Evolutionary conservation across 129 eudicot genomes (phyloP).

Genomic region (Calendula officinalis): DNA sequence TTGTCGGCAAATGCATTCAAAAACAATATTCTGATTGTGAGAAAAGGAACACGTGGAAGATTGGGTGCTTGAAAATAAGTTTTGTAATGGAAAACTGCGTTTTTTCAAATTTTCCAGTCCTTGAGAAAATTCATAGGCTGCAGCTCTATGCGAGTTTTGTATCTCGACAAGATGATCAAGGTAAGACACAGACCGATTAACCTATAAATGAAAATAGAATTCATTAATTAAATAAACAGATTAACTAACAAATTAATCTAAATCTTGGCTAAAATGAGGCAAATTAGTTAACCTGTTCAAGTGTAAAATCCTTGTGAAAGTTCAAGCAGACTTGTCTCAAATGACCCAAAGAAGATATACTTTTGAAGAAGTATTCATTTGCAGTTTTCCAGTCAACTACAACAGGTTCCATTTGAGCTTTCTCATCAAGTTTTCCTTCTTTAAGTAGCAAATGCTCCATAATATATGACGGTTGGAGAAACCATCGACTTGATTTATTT

Average conservation of each 20-base stretch:
- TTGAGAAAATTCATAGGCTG: conserved; percentile 55
- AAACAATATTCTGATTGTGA: conserved; percentile 47
- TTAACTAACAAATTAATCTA: background rate
- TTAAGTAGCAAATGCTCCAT: conserved; percentile 73
- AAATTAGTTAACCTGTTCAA: conserved; percentile 63
- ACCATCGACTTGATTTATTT: conserved; percentile 47
- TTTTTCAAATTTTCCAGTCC: conserved; percentile 48
- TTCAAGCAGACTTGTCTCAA: conserved; percentile 59
- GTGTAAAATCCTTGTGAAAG: conserved; percentile 75
- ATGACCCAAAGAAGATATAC: conserved; percentile 61
- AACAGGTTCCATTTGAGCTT: conserved; percentile 28
- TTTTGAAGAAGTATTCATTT: conserved; percentile 81
- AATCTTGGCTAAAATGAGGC: background rate
- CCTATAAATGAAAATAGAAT: conserved; percentile 40
- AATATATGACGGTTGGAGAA: conserved; percentile 69
- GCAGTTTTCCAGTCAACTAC: conserved; percentile 68
- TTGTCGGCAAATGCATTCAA: conserved; percentile 76
- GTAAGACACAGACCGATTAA: conserved; percentile 56
- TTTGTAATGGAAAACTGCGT: conserved; percentile 43
- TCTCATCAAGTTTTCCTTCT: conserved; percentile 32
- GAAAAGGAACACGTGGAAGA: conserved; percentile 30
- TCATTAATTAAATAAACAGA: background rate
- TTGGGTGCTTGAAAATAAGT: conserved; percentile 36
- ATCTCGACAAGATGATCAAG: conserved; percentile 75
- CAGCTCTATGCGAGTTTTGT: conserved; percentile 71